Conservation (phyloP, 257 asterid genomes). For the Cordia subcordata region DNA sequence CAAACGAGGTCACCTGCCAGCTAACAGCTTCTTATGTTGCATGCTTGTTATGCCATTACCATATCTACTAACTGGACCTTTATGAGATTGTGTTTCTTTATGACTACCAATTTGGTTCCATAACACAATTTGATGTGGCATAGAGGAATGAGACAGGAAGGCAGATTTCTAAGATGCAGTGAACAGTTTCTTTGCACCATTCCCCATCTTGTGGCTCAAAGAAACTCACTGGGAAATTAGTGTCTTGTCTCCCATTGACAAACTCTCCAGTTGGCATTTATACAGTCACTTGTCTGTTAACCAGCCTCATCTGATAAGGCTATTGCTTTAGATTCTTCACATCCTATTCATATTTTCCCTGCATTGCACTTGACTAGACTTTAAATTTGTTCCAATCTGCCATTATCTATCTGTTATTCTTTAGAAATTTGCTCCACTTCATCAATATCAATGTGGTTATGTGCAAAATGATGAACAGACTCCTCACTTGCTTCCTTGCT, state of each 20-base stretch:
- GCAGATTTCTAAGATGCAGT: conserved; percentile 17
- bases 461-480: not conserved
- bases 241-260: not conserved
- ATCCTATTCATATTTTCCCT: conserved; percentile 18
- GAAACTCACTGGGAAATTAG: conserved; percentile 15
- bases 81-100: conserved; percentile 13
- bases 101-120: conserved; percentile 12
- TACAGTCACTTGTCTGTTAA: conserved; percentile 14
- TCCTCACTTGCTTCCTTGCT: conserved; percentile 17
- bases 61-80: conserved; percentile 15
- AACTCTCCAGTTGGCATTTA: conserved; percentile 8
- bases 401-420: conserved; percentile 19
- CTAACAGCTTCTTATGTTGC: conserved; percentile 34
- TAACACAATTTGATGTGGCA: conserved; percentile 3
- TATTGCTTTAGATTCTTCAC: conserved; percentile 12
- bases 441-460: too few relatives aligned
- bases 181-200: conserved; percentile 15
- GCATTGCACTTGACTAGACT: conserved; percentile 11
- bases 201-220: conserved; percentile 18
- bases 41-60: conserved; percentile 16
- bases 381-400: conserved; percentile 23
- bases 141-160: conserved; percentile 11
- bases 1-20: conserved; percentile 24
- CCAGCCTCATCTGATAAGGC: conserved; percentile 7
- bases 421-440: conserved; percentile 7